These are phyloP conservation scores for Microthlaspi erraticum DNA, from an alignment of 345 rosid species.

Conservation along the genomic window DNA sequence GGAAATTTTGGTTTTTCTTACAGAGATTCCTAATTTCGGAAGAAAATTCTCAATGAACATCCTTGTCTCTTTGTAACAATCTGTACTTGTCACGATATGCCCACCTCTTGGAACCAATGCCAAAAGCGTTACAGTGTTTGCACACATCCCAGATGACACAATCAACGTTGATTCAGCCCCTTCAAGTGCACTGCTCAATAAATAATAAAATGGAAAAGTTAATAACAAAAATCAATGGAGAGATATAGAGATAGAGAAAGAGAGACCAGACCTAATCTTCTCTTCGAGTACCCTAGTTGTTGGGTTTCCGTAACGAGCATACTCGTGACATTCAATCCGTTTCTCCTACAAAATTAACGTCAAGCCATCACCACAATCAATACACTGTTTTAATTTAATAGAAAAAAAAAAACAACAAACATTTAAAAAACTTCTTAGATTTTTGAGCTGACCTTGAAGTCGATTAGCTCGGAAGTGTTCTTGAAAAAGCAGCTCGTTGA, in stretches of 20 bases:
- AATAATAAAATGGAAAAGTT: background rate
- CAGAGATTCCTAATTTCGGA: constrained; percentile 85
- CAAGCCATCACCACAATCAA: background rate
- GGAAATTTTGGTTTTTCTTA: background rate
- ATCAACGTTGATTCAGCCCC: constrained; percentile 91
- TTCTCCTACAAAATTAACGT: constrained; percentile 60
- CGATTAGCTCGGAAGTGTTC: constrained; percentile 79
- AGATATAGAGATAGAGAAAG: background rate
- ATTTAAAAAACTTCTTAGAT: too few species aligned
- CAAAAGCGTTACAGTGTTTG: constrained; percentile 71
- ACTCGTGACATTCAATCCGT: constrained; percentile 70
- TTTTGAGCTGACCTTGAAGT: constrained; percentile 64
- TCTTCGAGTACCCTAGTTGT: constrained; percentile 77
- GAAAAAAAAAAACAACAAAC: too few species aligned
- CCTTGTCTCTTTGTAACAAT: constrained; percentile 85
- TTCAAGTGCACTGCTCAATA: constrained; percentile 73
- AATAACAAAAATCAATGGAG: background rate
- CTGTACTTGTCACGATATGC: constrained; percentile 82
- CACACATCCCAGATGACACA: constrained; percentile 95
- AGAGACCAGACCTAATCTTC: constrained; percentile 42
- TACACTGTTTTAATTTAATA: background rate
- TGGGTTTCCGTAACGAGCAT: constrained; percentile 91
- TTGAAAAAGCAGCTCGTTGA: constrained; percentile 82
- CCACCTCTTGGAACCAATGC: constrained; percentile 90
- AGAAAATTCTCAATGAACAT: constrained; percentile 81